Conservation (phyloP, 2,329 filamentous ascomycete species). For the Ophiostoma sp. region DNA sequence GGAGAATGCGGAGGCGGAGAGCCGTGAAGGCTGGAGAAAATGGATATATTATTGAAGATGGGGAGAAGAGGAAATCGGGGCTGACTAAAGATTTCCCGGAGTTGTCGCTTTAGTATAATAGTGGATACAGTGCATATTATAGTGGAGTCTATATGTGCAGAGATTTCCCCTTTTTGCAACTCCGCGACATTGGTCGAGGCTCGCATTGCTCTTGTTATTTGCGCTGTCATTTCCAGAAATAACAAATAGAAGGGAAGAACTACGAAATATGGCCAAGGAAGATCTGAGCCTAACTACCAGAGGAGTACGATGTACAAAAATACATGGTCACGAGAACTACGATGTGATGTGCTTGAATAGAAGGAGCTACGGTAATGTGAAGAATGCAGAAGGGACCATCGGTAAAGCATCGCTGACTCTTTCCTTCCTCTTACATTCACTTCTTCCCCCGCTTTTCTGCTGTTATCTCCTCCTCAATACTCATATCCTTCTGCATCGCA, state of each 20-base stretch:
- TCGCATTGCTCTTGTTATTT: no score
- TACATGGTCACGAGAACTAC: background rate
- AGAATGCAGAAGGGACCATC: background rate
- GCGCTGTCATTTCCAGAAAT: no score
- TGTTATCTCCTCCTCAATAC: background rate
- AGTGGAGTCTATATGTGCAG: background rate
- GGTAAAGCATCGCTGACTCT: background rate
- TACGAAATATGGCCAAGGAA: background rate
- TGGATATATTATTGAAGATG: background rate
- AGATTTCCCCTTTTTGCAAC: slow-evolving; percentile 12
- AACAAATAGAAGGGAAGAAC: background rate
- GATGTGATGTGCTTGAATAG: background rate
- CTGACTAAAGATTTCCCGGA: background rate
- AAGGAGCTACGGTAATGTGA: background rate
- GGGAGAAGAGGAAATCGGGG: background rate
- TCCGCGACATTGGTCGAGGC: background rate
- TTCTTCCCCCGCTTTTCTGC: background rate
- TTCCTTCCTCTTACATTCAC: background rate
- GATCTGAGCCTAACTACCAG: background rate
- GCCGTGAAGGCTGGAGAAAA: background rate
- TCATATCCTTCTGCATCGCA: background rate
- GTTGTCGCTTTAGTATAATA: background rate
- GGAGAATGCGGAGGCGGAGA: slow-evolving; percentile 2
- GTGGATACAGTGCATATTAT: background rate
- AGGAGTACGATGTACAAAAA: no score